Evolutionary conservation across 2,329 filamentous ascomycete genomes (phyloP).

Genomic region (Aspergillus glaucus): DNA sequence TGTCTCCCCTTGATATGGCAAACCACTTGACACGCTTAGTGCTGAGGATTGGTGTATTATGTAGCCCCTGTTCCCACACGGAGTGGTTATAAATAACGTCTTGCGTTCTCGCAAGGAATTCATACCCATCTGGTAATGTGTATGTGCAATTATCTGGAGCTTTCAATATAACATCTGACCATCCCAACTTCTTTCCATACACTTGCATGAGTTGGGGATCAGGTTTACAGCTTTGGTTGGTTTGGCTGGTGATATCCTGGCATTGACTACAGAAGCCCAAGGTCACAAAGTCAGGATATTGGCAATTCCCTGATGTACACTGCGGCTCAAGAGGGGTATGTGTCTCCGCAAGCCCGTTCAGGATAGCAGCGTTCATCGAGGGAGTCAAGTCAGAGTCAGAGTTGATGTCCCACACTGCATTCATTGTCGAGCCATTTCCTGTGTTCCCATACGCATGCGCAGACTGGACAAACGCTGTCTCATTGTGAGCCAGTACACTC

Average conservation of each 20-base stretch:
- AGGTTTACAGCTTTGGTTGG: constrained; percentile 6
- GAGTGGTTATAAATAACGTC: no score
- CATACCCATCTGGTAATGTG: background rate
- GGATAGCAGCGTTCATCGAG: background rate
- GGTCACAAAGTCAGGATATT: constrained; percentile 9
- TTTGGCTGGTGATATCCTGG: constrained; percentile 8
- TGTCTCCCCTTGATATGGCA: no score
- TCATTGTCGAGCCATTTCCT: no score
- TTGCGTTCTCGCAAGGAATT: background rate
- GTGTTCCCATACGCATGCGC: constrained; percentile 3
- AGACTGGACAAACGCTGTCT: constrained; percentile 5
- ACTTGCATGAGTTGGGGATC: background rate
- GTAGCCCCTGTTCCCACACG: background rate
- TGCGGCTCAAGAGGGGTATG: constrained; percentile 3
- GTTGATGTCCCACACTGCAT: no score
- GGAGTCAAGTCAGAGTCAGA: background rate
- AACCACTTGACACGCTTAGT: no score
- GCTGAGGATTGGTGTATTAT: background rate
- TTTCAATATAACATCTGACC: no score
- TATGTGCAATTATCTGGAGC: constrained; percentile 4
- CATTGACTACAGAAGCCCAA: constrained; percentile 14
- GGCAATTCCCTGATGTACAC: constrained; percentile 7
- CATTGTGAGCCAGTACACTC: background rate
- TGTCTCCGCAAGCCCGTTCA: constrained; percentile 3
- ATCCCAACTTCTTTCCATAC: background rate